Evolutionary conservation across 345 rosid species (phyloP).

Genomic region (Nasturtium officinale): DNA sequence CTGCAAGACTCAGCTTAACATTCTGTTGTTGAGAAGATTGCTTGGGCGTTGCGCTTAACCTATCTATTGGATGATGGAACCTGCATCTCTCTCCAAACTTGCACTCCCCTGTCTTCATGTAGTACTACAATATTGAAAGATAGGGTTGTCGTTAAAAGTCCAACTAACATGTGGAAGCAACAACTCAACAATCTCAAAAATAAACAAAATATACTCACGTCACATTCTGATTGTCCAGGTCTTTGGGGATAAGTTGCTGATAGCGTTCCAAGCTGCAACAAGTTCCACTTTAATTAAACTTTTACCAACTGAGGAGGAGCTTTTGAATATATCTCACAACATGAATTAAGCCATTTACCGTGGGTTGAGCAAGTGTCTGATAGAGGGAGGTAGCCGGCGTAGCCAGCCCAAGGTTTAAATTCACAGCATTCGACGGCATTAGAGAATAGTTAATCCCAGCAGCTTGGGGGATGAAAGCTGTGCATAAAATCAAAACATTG

Average conservation of each 20-base stretch:
- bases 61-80: constrained; percentile 83
- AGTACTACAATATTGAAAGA: constrained; percentile 52
- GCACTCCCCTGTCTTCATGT: constrained; percentile 94
- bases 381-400: constrained; percentile 64
- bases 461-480: constrained; percentile 72
- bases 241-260: constrained; percentile 74
- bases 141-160: constrained; percentile 1
- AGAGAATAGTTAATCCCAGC: constrained; percentile 58
- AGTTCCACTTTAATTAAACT: constrained; percentile 5
- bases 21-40: constrained; percentile 50
- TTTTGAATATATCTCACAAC: constrained; percentile 1
- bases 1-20: constrained; percentile 87
- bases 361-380: constrained; percentile 50
- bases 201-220: constrained; percentile 53
- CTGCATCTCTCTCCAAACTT: constrained; percentile 84
- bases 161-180: constrained; percentile 1
- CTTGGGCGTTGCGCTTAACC: constrained; percentile 50
- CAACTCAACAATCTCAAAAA: constrained; percentile 11
- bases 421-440: constrained; percentile 50
- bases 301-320: constrained; percentile 1
- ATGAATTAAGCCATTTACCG: constrained; percentile 40
- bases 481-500: constrained; percentile 41
- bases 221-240: constrained; percentile 91
- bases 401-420: constrained; percentile 55
- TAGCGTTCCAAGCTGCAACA: constrained; percentile 62